phyloP scores from a whole-genome alignment of 441 rosid genomes.

The Viola pubescens region DNA sequence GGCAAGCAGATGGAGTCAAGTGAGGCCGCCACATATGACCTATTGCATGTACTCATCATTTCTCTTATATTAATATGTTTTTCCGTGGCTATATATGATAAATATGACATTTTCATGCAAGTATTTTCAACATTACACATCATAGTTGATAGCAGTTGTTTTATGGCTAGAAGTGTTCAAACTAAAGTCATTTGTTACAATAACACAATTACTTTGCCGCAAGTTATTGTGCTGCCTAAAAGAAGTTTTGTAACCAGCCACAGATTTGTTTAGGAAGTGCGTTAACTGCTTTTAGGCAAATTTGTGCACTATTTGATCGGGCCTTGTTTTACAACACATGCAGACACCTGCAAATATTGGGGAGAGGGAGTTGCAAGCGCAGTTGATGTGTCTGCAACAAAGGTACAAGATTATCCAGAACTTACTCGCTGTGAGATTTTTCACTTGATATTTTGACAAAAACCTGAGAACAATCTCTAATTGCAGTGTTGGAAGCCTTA shows the following conservation, averaged over 20 bases:
- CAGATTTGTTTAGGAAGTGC: not conserved
- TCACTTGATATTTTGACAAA: slow-evolving; percentile 8
- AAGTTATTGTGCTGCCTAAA: not conserved
- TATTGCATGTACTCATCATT: slow-evolving; percentile 45
- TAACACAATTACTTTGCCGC: not conserved
- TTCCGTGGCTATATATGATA: too few relatives aligned
- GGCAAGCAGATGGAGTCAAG: slow-evolving; percentile 56
- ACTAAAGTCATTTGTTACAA: not conserved
- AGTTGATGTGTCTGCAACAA: slow-evolving; percentile 62
- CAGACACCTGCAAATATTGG: slow-evolving; percentile 45
- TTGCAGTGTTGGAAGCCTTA: slow-evolving; percentile 51
- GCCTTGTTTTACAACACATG: slow-evolving; percentile 16
- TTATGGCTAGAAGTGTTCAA: not conserved
- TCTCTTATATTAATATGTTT: not conserved
- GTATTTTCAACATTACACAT: not conserved
- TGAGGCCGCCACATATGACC: slow-evolving; percentile 45
- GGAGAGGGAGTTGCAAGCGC: slow-evolving; percentile 73
- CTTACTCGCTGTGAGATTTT: not conserved
- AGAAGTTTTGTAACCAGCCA: not conserved
- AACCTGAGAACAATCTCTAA: slow-evolving; percentile 16
- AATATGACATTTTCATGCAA: too few relatives aligned
- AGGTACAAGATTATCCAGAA: slow-evolving; percentile 36
- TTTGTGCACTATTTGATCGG: slow-evolving; percentile 2
- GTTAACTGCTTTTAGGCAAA: not conserved
- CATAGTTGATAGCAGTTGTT: not conserved